Evolutionary conservation across 2,329 filamentous ascomycete genomes (phyloP).

Genomic region (Immersiporthe knoxdaviesiana): DNA sequence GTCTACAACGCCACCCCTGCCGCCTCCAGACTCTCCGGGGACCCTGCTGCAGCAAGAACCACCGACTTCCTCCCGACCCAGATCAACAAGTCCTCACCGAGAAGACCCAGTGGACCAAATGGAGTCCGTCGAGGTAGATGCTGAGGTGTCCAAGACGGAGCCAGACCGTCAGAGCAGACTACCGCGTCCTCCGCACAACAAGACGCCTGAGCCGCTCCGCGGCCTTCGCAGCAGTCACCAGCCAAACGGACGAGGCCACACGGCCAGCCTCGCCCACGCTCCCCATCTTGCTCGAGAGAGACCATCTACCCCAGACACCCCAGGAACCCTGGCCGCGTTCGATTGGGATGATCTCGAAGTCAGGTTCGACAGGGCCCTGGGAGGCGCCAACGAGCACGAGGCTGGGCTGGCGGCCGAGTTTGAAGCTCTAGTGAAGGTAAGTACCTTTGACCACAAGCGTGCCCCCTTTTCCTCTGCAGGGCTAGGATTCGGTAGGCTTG

Average conservation of each 20-base stretch:
- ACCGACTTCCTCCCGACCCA: not conserved
- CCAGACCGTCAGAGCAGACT: constrained; percentile 32
- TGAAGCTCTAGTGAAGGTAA: constrained; percentile 66
- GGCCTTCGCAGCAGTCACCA: constrained; percentile 30
- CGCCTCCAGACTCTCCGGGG: constrained; percentile 21
- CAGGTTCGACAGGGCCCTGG: constrained; percentile 69
- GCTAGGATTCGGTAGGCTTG: not conserved
- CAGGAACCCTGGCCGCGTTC: constrained; percentile 56
- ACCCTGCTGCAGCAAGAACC: constrained; percentile 6
- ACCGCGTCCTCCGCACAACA: constrained; percentile 23
- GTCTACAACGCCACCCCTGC: constrained; percentile 28
- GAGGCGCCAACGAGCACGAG: constrained; percentile 66
- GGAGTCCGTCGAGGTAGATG: constrained; percentile 7
- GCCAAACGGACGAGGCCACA: constrained; percentile 39
- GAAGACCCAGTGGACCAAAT: constrained; percentile 1
- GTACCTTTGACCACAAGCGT: no score
- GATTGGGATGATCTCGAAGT: constrained; percentile 79
- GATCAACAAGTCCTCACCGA: constrained; percentile 6
- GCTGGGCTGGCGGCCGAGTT: constrained; percentile 69
- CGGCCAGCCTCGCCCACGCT: constrained; percentile 45
- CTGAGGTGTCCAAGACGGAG: constrained; percentile 12
- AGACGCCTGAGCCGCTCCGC: constrained; percentile 26
- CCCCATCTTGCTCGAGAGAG: constrained; percentile 56
- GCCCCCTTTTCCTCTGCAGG: not conserved
- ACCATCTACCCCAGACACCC: constrained; percentile 49